Base-by-base conservation (phyloP, 805 yeast genomes). In the Danielia oregonensis region DNA sequence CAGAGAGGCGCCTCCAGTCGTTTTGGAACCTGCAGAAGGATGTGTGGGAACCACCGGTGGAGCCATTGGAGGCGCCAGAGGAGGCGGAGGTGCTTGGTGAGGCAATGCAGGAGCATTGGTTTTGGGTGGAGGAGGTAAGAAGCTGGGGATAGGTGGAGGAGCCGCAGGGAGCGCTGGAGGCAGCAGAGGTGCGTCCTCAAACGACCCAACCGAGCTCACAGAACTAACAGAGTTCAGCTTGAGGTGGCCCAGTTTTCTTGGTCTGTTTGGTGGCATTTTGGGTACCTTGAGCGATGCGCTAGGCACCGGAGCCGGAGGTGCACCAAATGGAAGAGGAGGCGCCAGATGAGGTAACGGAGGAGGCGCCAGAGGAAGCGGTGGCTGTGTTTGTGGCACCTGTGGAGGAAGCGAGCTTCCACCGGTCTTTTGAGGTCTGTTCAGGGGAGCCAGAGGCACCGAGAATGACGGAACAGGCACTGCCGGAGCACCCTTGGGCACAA, bases 401-500 rank as follows among this genome's bases (percentile, higher is more conserved):
- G 22, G 22, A 19, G 22, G 22, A 19, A 19, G 9, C 9, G 22
- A 19, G 9, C 22, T 19, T 19, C 9, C 6, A 19, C 9, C 22
- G 6, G 22, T 9, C 22, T 19, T 19, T 43, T 32, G 29, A 47
- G 7, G 51, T 42, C 5, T 43, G 44, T 16, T 33, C 15, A 55
- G 43, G 17, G 51, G 45, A 12, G 48, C 40, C 4, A 48, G 29
- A 4, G 50, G 22, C 12, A 29, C 19, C n/a, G 46, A 43, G 7
- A 17, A 32, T 23, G 21, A 31, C 2, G 73, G 72, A 23, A 63
- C 54, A 22, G 49, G 41, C n/a, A n/a, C n/a, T n/a, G n/a, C n/a
- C 6, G 75, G 74, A 2, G 71, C 69, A 11, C 64, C 48, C 6
- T 50, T 43, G 1, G 70, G 68, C 8, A 63, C 54, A 11, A 62